Conservation (phyloP, 1,284 basidiomycete species). For the Ustilago cynodontis region DNA sequence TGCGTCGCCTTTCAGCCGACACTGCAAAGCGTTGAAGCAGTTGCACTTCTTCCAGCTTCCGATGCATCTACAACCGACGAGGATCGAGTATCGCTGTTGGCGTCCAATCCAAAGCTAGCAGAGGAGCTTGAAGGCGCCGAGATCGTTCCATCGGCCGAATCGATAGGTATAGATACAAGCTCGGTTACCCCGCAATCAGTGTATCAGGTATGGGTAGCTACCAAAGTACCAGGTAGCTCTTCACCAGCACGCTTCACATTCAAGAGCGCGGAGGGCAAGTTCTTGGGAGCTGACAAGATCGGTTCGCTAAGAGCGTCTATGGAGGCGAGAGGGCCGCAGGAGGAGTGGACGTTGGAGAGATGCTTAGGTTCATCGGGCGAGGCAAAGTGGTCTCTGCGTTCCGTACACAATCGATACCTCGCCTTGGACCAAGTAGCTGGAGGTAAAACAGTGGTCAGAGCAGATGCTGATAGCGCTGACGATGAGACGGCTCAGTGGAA, state of each 20-base stretch:
- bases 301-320: conserved; percentile 46
- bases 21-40: conserved; percentile 42
- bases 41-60: conserved; percentile 8
- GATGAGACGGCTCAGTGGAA: conserved; percentile 31
- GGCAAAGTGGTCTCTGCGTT: conserved; percentile 32
- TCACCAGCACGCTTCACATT: conserved; percentile 51
- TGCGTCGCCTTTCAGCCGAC: conserved; percentile 44
- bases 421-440: conserved; percentile 44
- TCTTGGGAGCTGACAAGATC: conserved; percentile 52
- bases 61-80: conserved; percentile 11
- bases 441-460: conserved; percentile 49
- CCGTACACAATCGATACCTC: conserved; percentile 52
- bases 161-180: not conserved
- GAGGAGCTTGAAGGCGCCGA: conserved; percentile 44
- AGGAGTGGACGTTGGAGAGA: conserved; percentile 54
- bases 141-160: conserved; percentile 19
- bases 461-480: conserved; percentile 36
- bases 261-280: conserved; percentile 60
- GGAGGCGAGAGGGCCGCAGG: conserved; percentile 64
- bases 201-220: conserved; percentile 64
- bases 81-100: conserved; percentile 22
- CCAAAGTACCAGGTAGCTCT: conserved; percentile 36
- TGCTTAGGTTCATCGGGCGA: not conserved
- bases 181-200: conserved; percentile 51
- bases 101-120: conserved; percentile 32